A percentile compares a stretch with the other conserved stretches of the same genome.
These are phyloP conservation scores for Lycium ferocissimum DNA, from an alignment of 257 asterid species.

Conservation along the genomic window DNA sequence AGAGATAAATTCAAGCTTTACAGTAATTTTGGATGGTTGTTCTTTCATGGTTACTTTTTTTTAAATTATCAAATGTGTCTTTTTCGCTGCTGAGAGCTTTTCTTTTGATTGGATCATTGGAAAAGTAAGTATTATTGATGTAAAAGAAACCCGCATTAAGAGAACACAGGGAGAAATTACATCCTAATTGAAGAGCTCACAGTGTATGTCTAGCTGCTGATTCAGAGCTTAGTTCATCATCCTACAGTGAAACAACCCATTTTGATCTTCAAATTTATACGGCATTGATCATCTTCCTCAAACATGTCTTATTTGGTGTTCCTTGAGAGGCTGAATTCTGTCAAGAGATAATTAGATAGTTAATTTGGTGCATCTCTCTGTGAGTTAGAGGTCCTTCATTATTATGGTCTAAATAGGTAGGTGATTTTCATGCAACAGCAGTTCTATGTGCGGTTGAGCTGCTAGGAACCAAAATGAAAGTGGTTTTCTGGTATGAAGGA, in stretches of 20 bases:
- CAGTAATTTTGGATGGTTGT: not conserved
- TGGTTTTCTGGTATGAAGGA: not conserved
- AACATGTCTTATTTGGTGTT: slow-evolving; percentile 5
- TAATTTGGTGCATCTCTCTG: slow-evolving; percentile 18
- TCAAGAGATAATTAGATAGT: not conserved
- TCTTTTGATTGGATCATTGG: not conserved
- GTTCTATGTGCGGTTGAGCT: slow-evolving; percentile 4
- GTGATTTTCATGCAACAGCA: slow-evolving; percentile 7
- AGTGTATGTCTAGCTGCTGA: not conserved
- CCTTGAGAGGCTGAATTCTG: not conserved
- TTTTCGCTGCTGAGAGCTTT: slow-evolving; percentile 3
- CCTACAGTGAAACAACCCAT: not conserved
- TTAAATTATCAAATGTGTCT: not conserved
- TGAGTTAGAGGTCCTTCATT: not conserved
- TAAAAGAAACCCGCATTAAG: not conserved
- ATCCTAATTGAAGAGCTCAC: not conserved
- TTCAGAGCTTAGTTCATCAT: slow-evolving; percentile 13
- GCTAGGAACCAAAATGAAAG: slow-evolving; percentile 5
- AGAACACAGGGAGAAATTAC: not conserved
- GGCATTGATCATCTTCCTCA: slow-evolving; percentile 14
- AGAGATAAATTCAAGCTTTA: slow-evolving; percentile 2
- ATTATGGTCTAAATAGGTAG: slow-evolving; percentile 16
- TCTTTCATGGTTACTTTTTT: not conserved
- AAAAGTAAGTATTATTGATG: slow-evolving; percentile 4
- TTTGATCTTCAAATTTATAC: not conserved